phyloP scores from a whole-genome alignment of 768 basidiomycete genomes.

The Hypsizygus marmoreus region DNA sequence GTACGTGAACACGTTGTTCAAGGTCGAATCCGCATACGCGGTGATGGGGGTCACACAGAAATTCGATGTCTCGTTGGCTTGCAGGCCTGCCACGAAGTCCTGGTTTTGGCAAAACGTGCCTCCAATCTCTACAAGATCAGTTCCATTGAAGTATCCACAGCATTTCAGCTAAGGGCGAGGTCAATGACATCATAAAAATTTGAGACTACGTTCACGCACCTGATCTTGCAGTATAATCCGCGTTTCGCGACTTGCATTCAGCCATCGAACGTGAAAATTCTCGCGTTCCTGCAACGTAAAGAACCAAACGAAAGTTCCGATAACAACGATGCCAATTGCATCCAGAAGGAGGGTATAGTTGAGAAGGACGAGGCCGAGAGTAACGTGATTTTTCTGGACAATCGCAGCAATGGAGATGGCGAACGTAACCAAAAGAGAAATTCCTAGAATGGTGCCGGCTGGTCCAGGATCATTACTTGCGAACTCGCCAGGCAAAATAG shows the following conservation, averaged over 20 bases:
- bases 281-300: constrained; percentile 71
- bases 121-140: constrained; percentile 58
- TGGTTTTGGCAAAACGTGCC: constrained; percentile 58
- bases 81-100: constrained; percentile 41
- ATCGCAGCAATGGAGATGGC: constrained; percentile 71
- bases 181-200: background rate
- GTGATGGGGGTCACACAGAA: constrained; percentile 79
- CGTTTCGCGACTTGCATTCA: constrained; percentile 41
- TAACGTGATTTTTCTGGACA: constrained; percentile 69
- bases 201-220: constrained; percentile 41
- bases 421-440: constrained; percentile 66
- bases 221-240: constrained; percentile 69
- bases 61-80: constrained; percentile 41
- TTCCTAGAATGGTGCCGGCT: constrained; percentile 76
- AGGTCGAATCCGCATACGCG: constrained; percentile 63
- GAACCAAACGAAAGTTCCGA: constrained; percentile 82
- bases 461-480: constrained; percentile 7
- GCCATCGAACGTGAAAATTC: constrained; percentile 66
- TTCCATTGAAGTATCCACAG: constrained; percentile 83
- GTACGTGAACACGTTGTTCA: constrained; percentile 86
- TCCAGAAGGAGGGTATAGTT: constrained; percentile 76
- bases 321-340: constrained; percentile 55
- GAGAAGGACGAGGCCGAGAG: constrained; percentile 68
- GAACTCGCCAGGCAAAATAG: background rate
- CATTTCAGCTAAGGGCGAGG: constrained; percentile 60